These are phyloP conservation scores for Aurantiochytrium sp. DNA, from an alignment of 108 stramenopile genomes.

Conservation along the genomic window DNA sequence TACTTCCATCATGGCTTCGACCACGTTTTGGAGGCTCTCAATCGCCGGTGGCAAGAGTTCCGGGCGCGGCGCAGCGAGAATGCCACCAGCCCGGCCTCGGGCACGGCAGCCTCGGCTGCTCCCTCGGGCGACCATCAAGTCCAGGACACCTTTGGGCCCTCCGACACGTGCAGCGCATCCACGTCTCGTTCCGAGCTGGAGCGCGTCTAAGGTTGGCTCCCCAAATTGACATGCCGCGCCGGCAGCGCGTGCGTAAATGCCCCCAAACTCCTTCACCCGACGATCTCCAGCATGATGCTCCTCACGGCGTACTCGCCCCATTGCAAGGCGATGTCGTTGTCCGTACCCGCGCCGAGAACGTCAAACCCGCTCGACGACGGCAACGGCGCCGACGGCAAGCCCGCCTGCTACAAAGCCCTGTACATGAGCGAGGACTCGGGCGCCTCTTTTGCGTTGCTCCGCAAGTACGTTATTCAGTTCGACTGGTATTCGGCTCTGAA, in stretches of 20 bases:
- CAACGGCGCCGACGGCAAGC: background rate
- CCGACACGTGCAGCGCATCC: no score
- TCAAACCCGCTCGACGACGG: background rate
- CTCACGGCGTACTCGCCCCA: background rate
- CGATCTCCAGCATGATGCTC: background rate
- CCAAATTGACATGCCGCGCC: no score
- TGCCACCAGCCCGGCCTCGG: no score
- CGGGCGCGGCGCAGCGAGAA: no score
- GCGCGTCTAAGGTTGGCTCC: no score
- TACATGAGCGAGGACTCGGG: background rate
- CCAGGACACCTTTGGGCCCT: no score
- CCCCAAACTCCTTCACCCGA: background rate
- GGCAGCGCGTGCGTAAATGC: no score
- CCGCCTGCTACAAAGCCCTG: background rate
- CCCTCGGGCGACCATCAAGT: no score
- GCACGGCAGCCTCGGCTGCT: no score
- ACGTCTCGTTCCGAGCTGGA: no score
- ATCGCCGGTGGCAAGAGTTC: background rate
- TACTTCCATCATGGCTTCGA: background rate
- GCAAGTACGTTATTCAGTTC: conserved; percentile 17
- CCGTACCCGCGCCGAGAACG: background rate
- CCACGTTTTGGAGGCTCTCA: background rate
- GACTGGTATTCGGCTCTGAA: no score
- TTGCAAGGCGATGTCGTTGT: background rate
- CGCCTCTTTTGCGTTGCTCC: background rate